Percentiles rank a stretch among this genome's conserved stretches.
Conservation (phyloP, 1,139 yeast genomes). For the Blastobotrys serpentis region DNA sequence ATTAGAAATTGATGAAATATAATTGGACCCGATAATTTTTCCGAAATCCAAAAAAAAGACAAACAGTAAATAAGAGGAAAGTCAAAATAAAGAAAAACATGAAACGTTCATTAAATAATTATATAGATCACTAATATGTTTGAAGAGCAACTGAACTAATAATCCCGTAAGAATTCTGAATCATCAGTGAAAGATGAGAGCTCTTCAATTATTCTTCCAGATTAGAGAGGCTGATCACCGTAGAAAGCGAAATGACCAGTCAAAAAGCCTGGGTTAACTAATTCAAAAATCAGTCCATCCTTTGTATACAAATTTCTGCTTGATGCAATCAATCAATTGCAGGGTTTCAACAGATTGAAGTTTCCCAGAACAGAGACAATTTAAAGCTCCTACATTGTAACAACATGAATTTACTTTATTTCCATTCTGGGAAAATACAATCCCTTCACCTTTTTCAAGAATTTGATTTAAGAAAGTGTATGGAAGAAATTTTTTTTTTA, state of each 20-base stretch:
- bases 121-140: too few species aligned
- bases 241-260: slow-evolving; percentile 22
- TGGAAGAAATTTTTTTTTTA: background rate
- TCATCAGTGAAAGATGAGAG: slow-evolving; percentile 9
- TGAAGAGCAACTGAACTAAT: slow-evolving; percentile 8
- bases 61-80: background rate
- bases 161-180: background rate
- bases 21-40: background rate
- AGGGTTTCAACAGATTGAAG: background rate
- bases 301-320: too few species aligned
- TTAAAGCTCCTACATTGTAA: background rate
- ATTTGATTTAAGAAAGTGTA: too few species aligned
- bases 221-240: slow-evolving; percentile 30
- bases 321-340: too few species aligned
- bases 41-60: background rate
- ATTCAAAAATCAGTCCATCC: too few species aligned
- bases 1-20: background rate
- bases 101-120: too few species aligned
- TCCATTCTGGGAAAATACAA: background rate
- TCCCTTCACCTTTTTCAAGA: background rate
- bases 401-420: background rate
- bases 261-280: slow-evolving; percentile 30
- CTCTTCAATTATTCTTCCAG: slow-evolving; percentile 24
- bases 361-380: background rate
- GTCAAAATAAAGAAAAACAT: background rate